phyloP scores from a whole-genome alignment of 2,329 filamentous ascomycete genomes.

The Nemania serpens region DNA sequence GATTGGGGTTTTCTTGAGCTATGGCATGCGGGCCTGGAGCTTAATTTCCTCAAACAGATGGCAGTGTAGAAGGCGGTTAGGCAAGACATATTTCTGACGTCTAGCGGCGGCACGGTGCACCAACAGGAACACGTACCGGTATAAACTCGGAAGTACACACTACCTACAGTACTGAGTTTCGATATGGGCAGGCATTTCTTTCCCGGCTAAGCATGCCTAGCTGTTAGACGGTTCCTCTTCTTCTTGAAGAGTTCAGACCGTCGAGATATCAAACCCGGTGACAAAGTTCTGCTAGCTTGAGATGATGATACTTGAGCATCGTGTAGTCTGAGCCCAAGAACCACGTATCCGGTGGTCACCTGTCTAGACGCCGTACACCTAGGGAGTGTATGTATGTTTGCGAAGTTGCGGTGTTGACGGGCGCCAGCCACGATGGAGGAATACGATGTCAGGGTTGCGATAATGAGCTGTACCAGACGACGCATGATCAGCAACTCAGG shows the following conservation, averaged over 20 bases:
- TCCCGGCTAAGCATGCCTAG: too few relatives aligned
- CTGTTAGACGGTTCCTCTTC: too few relatives aligned
- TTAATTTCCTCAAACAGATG: too few relatives aligned
- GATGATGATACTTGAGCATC: too few relatives aligned
- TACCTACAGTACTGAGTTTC: too few relatives aligned
- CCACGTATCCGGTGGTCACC: background rate
- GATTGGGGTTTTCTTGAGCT: background rate
- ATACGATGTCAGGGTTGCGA: background rate
- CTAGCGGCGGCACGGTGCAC: too few relatives aligned
- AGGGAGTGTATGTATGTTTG: too few relatives aligned
- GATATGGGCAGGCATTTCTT: too few relatives aligned
- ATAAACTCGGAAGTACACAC: background rate
- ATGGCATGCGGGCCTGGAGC: background rate
- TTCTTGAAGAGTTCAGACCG: background rate
- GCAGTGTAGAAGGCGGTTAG: background rate
- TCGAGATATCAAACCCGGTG: too few relatives aligned
- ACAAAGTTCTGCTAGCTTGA: background rate
- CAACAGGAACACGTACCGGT: background rate
- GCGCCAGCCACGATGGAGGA: background rate
- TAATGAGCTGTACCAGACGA: conserved; percentile 1
- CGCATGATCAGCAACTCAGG: conserved; percentile 9
- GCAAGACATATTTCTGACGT: background rate
- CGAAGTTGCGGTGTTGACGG: conserved; percentile 3
- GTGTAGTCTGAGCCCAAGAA: too few relatives aligned
- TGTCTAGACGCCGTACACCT: background rate